Conservation (phyloP, 768 basidiomycete species). For the Lentinula guzmanii region DNA sequence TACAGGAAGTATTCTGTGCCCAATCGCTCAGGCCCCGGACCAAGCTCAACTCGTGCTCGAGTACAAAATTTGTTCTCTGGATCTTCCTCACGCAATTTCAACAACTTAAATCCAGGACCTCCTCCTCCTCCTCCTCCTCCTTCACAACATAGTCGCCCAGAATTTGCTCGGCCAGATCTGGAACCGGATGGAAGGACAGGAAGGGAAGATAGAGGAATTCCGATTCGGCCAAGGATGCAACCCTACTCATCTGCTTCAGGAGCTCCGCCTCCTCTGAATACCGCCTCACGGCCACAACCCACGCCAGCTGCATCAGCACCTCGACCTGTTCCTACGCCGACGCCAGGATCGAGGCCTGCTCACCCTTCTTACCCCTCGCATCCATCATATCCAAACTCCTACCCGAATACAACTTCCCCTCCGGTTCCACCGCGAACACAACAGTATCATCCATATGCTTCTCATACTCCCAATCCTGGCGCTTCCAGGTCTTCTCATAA, state of each 20-base stretch:
- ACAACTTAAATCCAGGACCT: slow-evolving; percentile 13
- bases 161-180: slow-evolving; percentile 62
- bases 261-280: slow-evolving; percentile 16
- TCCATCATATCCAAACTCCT: slow-evolving; percentile 11
- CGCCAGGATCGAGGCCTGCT: slow-evolving; percentile 14
- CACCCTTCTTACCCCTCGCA: slow-evolving; percentile 10
- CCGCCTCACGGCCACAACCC: slow-evolving; percentile 14
- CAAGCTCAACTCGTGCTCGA: slow-evolving; percentile 25
- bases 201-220: slow-evolving; percentile 9
- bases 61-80: slow-evolving; percentile 41
- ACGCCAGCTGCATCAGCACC: slow-evolving; percentile 11
- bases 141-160: slow-evolving; percentile 23
- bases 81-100: slow-evolving; percentile 21
- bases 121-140: slow-evolving; percentile 27
- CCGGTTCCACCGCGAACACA: slow-evolving; percentile 14
- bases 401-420: slow-evolving; percentile 12
- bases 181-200: slow-evolving; percentile 30
- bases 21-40: slow-evolving; percentile 18
- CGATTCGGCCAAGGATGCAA: not conserved
- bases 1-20: slow-evolving; percentile 65
- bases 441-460: not conserved
- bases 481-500: not conserved
- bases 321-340: slow-evolving; percentile 12
- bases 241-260: not conserved
- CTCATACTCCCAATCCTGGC: not conserved